Evolutionary conservation across 1,284 basidiomycete species (phyloP), one percentile per base, ranked within the genome.

Genomic region (Microbotryum intermedium): DNA sequence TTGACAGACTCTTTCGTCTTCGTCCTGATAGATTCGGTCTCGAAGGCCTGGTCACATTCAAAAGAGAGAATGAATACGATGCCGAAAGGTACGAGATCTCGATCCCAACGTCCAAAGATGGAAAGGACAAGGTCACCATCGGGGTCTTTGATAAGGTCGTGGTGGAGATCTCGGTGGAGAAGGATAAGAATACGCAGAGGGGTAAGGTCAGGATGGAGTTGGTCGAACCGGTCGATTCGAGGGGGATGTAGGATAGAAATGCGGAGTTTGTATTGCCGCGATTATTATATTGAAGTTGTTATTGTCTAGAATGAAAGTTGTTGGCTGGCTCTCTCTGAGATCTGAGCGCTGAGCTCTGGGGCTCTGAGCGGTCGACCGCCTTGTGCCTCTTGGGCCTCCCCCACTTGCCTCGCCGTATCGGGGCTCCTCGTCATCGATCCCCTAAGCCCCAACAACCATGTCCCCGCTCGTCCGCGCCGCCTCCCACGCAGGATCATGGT

Each of bases 41-140:
- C 56, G 93, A 97, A 75, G 94, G 93, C 0, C 78, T 97, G 34
- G 86, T 97, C 68, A 91, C 85, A 66, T 97, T 97, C 81, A 88
- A 88, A 75, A 83, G 84, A 39, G 90, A 95, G 67, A 82, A 85
- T 59, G 82, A 85, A 57, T 97, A 93, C 69, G 92, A 97, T 70
- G 83, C 91, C 10, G 93, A 98, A 49, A 87, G 87, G 67, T 97
- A 95, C 74, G 82, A 83, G 4, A 83, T 97, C 61, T 71, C 74
- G 6, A 57, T 65, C 39, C 34, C 52, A 1, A 44, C 52, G 5
- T 49, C 59, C 4, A 66, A 76, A 0, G 68, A 71, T 6, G 77
- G 76, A 10, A 43, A 50, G 29, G 71, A 76, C n/a, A 80, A 80
- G 30, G 78, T 82, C 20, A 80, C 79, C 25, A 83, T 94, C 23